These are phyloP conservation scores for Casuarina cunninghamiana DNA, from an alignment of 306 rosid genomes.

Conservation along the genomic window DNA sequence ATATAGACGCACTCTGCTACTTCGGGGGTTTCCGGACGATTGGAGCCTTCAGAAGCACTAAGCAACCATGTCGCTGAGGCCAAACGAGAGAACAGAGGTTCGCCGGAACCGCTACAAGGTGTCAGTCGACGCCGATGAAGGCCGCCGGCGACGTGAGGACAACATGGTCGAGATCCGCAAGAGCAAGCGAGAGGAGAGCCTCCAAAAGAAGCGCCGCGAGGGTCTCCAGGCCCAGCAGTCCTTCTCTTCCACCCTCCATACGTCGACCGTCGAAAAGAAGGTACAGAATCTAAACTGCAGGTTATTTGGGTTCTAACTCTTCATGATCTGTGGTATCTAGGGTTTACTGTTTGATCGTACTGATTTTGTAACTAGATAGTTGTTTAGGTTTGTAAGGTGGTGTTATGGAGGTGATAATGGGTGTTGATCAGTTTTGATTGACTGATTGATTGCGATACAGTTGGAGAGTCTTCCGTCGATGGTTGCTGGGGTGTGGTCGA, in stretches of 20 bases:
- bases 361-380: neutral
- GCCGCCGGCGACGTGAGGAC: slow-evolving; percentile 89
- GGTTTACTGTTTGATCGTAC: slow-evolving; percentile 13
- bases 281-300: slow-evolving; percentile 21
- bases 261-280: slow-evolving; percentile 70
- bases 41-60: neutral
- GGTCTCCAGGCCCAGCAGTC: slow-evolving; percentile 76
- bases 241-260: slow-evolving; percentile 48
- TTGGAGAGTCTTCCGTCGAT: slow-evolving; percentile 87
- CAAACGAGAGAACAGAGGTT: slow-evolving; percentile 78
- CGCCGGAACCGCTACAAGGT: slow-evolving; percentile 96
- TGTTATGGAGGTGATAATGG: neutral
- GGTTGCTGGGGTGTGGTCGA: slow-evolving; percentile 82
- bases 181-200: slow-evolving; percentile 88
- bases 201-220: slow-evolving; percentile 86
- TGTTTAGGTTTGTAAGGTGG: slow-evolving; percentile 8
- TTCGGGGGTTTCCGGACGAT: slow-evolving; percentile 18
- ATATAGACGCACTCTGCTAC: neutral
- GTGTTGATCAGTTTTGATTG: slow-evolving; percentile 6
- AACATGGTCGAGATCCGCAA: slow-evolving; percentile 95
- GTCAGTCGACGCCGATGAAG: slow-evolving; percentile 88
- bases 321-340: slow-evolving; percentile 15
- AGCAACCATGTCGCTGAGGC: slow-evolving; percentile 78
- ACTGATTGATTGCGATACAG: slow-evolving; percentile 32
- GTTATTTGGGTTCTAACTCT: slow-evolving; percentile 27